Evolutionary conservation across 345 rosid species (phyloP), one percentile per base, ranked within the genome.

Genomic region (Streptanthus diversifolius): DNA sequence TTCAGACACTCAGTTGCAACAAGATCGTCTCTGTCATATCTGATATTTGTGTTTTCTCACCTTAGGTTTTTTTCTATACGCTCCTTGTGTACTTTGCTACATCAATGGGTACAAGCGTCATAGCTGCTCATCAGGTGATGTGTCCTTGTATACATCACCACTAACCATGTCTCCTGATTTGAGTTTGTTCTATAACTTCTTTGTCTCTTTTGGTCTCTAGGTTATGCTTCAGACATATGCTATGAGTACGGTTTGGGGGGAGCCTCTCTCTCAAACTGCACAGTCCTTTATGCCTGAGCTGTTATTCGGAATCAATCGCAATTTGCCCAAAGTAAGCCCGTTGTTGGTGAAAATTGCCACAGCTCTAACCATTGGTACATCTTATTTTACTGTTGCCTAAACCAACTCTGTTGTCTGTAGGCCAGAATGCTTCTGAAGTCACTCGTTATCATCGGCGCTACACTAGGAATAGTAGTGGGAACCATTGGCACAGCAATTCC

Each of bases 101-200:
- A 37, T 80, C 99, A 47, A 88, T 89, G 96, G 96, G 99, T 14
- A 88, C 91, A 48, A 58, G 68, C 44, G 44, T 80, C 17, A 83
- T 95, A 57, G 99, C 96, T 7, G 99, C 96, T 70, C 98, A 93
- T 80, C 98, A 91, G 98, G 98, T 87, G 72, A 63, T 71, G 67
- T 61, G 24, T 48, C 44, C 35, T 58, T 48, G 30, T 33, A 37
- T 63, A 33, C 35, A 10, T 24, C 18, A 55, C 15, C 51, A 47
- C 51, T 27, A 48, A 37, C 54, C 19, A 18, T 66, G 30, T 39
- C 65, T 39, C 55, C 6, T 66, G 39, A 51, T 60, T 52, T 68
- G 57, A 68, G 40, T 53, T 32, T n/a, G 25, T 41, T 53, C 17
- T 53, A 5, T 68, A 33, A 75, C 48, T 24, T 43, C 14, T 60